Evolutionary conservation across 257 asterid species (phyloP).

Genomic region (Forsythia viridissima): DNA sequence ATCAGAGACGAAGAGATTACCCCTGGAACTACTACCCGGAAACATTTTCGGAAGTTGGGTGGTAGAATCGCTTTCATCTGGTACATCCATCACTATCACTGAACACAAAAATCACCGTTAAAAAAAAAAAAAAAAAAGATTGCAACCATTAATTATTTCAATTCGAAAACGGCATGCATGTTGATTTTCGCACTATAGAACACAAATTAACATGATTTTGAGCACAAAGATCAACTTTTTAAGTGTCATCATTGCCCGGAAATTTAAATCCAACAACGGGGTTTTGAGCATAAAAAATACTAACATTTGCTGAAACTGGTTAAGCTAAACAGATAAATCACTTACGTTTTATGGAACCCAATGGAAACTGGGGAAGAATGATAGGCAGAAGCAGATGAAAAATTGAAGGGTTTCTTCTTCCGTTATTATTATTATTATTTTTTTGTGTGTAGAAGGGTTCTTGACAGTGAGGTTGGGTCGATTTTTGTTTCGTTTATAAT

Average conservation of each 20-base stretch:
- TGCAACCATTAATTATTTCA: background rate
- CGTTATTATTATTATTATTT: no score
- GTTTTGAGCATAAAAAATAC: no score
- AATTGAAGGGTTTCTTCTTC: no score
- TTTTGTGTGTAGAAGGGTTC: no score
- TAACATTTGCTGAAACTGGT: no score
- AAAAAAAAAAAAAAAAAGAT: background rate
- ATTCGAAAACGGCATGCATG: constrained; percentile 18
- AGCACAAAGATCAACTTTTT: background rate
- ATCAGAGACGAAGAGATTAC: constrained; percentile 13
- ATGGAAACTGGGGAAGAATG: no score
- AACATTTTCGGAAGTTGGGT: constrained; percentile 20
- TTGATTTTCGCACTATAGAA: background rate
- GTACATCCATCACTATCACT: constrained; percentile 19
- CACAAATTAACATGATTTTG: background rate
- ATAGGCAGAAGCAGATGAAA: no score
- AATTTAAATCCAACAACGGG: no score
- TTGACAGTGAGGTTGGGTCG: no score
- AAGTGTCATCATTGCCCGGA: background rate
- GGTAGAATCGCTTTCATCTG: constrained; percentile 13
- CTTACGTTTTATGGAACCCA: no score
- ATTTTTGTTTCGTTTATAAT: no score
- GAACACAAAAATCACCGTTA: constrained; percentile 10
- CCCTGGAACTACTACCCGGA: constrained; percentile 22
- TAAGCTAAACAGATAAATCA: no score